Conservation (phyloP, 1,139 yeast species). For the Geotrichum histeridarum region DNA sequence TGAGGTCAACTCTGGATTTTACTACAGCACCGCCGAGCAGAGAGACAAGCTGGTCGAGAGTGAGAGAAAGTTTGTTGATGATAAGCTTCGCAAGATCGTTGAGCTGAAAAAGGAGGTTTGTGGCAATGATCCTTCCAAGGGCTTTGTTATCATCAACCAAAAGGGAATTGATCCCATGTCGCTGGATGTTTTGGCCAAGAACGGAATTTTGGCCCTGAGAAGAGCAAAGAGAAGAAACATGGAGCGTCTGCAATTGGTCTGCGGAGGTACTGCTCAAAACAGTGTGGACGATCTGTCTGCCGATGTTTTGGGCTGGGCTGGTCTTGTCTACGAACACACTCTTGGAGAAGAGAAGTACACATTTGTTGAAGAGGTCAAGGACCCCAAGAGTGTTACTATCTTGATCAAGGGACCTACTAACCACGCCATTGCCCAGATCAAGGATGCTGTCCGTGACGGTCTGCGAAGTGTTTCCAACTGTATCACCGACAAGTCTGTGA, state of each 20-base stretch:
- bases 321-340: constrained; percentile 84
- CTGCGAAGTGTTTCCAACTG: constrained; percentile 91
- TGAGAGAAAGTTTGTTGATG: constrained; percentile 93
- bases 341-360: constrained; percentile 98
- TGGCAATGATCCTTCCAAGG: constrained; percentile 64
- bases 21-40: constrained; percentile 92
- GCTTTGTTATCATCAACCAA: constrained; percentile 94
- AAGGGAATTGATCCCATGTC: constrained; percentile 99
- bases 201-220: constrained; percentile 88
- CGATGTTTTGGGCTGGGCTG: constrained; percentile 81
- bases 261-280: constrained; percentile 98
- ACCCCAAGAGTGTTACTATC: constrained; percentile 88
- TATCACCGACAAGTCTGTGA: constrained; percentile 72
- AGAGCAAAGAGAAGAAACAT: constrained; percentile 98
- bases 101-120: constrained; percentile 91
- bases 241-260: constrained; percentile 94
- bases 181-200: constrained; percentile 85
- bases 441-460: constrained; percentile 97
- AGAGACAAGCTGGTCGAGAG: constrained; percentile 90
- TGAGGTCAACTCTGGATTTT: constrained; percentile 95
- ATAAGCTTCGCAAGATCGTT: constrained; percentile 81
- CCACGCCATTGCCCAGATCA: constrained; percentile 83
- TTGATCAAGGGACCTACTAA: constrained; percentile 90
- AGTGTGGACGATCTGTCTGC: constrained; percentile 92
- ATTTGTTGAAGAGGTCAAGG: constrained; percentile 84